Conservation (phyloP, 2,329 filamentous ascomycete genomes). For the Fusarium robinianum region DNA sequence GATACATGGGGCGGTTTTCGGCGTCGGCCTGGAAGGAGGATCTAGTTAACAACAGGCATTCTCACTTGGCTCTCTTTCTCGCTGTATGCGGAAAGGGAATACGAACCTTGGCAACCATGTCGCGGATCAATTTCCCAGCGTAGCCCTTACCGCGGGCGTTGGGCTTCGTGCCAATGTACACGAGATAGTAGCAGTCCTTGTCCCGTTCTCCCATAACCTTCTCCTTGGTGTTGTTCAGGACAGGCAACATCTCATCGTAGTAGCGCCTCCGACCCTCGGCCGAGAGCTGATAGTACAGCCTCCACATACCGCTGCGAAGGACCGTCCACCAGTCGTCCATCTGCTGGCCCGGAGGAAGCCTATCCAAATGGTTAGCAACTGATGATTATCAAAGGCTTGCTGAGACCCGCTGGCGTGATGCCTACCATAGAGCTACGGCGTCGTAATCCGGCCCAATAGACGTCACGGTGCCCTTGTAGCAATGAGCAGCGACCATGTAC, state of each 20-base stretch:
- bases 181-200: conserved; percentile 75
- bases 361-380: conserved; percentile 44
- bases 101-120: conserved; percentile 67
- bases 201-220: conserved; percentile 70
- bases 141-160: conserved; percentile 73
- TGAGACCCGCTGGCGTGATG: conserved; percentile 29
- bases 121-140: conserved; percentile 69
- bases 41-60: too few relatives aligned
- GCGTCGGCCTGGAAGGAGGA: conserved; percentile 64
- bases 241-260: conserved; percentile 75
- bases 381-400: too few relatives aligned
- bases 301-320: conserved; percentile 77
- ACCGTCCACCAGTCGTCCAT: conserved; percentile 75
- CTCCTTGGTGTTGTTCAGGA: conserved; percentile 73
- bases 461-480: conserved; percentile 73
- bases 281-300: conserved; percentile 74
- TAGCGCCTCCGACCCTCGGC: conserved; percentile 73
- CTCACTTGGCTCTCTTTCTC: too few relatives aligned
- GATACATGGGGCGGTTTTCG: conserved; percentile 71
- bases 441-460: conserved; percentile 77
- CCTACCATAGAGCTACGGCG: conserved; percentile 78
- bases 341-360: conserved; percentile 75
- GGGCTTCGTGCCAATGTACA: conserved; percentile 79
- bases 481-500: conserved; percentile 76
- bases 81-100: not conserved